Conservation (phyloP, 495 filamentous ascomycete species). For the Neurospora pannonica region DNA sequence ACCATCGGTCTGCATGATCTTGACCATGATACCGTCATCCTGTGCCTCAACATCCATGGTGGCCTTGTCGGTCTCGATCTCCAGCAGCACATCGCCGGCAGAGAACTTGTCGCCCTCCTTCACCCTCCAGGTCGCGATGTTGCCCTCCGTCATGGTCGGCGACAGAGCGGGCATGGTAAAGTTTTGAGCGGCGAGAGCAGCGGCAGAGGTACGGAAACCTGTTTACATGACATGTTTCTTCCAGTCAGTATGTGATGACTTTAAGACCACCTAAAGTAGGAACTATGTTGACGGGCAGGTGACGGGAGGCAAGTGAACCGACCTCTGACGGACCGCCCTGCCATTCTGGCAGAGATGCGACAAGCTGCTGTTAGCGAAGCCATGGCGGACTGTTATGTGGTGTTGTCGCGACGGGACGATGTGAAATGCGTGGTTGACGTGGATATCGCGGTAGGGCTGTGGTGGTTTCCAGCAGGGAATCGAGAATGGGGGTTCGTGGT, state of each 20-base stretch:
- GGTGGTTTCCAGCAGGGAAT: neutral
- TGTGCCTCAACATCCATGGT: slow-evolving; percentile 87
- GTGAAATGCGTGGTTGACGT: neutral
- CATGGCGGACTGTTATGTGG: slow-evolving; percentile 26
- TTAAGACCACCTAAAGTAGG: neutral
- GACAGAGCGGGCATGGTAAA: slow-evolving; percentile 83
- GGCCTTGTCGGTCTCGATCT: slow-evolving; percentile 84
- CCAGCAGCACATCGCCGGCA: slow-evolving; percentile 71
- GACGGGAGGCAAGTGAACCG: slow-evolving; percentile 10
- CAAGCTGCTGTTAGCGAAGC: slow-evolving; percentile 44
- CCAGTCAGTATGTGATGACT: neutral
- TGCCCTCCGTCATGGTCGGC: slow-evolving; percentile 81
- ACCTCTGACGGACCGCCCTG: slow-evolving; percentile 41
- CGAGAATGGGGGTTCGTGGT: neutral
- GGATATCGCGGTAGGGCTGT: neutral
- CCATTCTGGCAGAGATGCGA: slow-evolving; percentile 38
- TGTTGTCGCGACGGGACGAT: neutral
- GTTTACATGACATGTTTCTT: neutral
- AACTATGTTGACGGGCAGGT: slow-evolving; percentile 1
- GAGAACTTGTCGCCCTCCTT: slow-evolving; percentile 70
- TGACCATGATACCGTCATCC: slow-evolving; percentile 69
- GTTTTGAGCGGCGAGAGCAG: slow-evolving; percentile 56
- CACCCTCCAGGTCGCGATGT: slow-evolving; percentile 66
- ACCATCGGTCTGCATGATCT: slow-evolving; percentile 64
- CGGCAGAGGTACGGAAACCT: slow-evolving; percentile 57